These are phyloP conservation scores for Bremia lactucae DNA, from an alignment of 352 stramenopile species.

Conservation along the genomic window DNA sequence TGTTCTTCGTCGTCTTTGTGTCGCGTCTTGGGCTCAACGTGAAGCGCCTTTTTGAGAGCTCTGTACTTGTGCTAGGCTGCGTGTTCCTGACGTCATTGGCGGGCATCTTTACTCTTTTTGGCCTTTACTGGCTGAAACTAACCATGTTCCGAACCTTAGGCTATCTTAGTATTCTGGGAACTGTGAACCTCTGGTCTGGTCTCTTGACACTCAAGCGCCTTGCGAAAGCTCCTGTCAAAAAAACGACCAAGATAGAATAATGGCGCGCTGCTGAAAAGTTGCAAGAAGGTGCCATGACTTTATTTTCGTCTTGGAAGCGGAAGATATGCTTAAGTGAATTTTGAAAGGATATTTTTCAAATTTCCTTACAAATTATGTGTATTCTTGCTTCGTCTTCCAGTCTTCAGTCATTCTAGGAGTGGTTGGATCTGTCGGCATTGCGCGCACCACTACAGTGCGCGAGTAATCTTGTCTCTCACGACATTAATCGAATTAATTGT, in stretches of 20 bases:
- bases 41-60: constrained; percentile 52
- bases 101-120: constrained; percentile 72
- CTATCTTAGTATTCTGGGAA: constrained; percentile 55
- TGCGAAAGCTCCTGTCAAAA: constrained; percentile 24
- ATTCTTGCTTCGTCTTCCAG: too few relatives aligned
- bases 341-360: too few relatives aligned
- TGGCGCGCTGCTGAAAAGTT: too few relatives aligned
- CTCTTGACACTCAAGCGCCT: constrained; percentile 75
- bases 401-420: too few relatives aligned
- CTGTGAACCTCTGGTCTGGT: constrained; percentile 47
- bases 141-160: constrained; percentile 81
- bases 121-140: constrained; percentile 80
- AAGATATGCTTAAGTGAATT: too few relatives aligned
- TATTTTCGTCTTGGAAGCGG: too few relatives aligned
- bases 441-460: too few relatives aligned
- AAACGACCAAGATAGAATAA: constrained; percentile 58
- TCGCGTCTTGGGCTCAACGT: constrained; percentile 49
- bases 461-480: too few relatives aligned
- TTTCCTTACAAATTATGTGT: too few relatives aligned
- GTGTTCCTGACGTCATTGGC: constrained; percentile 67
- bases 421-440: too few relatives aligned
- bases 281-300: too few relatives aligned
- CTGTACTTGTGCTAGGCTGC: constrained; percentile 53
- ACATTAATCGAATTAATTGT: too few relatives aligned
- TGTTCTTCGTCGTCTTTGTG: constrained; percentile 55